These are phyloP conservation scores for Xylaria arbuscula DNA, from an alignment of 2,329 filamentous ascomycete genomes.

Conservation along the genomic window DNA sequence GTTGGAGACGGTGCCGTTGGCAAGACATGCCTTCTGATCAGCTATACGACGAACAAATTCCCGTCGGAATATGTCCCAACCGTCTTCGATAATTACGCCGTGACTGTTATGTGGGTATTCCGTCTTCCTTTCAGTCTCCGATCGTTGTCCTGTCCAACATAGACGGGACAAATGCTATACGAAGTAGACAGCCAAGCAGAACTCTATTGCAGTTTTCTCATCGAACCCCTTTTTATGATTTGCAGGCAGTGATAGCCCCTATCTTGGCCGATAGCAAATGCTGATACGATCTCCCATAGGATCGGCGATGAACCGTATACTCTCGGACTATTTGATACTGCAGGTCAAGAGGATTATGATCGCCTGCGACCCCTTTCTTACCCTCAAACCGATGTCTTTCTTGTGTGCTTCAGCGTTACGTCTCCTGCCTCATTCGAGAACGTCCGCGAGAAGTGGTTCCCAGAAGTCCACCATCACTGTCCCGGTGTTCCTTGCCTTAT, in stretches of 20 bases:
- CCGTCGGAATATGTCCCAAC: slow-evolving; percentile 99
- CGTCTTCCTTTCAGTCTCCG: slow-evolving; percentile 10
- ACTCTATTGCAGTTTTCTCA: not conserved
- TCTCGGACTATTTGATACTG: slow-evolving; percentile 96
- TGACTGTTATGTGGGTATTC: slow-evolving; percentile 92
- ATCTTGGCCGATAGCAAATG: slow-evolving; percentile 7
- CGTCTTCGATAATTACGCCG: slow-evolving; percentile 99
- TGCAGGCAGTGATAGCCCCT: slow-evolving; percentile 7
- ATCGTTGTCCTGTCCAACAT: slow-evolving; percentile 5
- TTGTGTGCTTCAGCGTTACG: slow-evolving; percentile 98
- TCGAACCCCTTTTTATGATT: not conserved
- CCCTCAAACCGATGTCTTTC: slow-evolving; percentile 97
- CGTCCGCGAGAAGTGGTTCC: slow-evolving; percentile 99
- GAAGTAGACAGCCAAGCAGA: slow-evolving; percentile 15
- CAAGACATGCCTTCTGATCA: slow-evolving; percentile 98
- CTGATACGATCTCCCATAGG: slow-evolving; percentile 64
- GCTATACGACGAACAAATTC: slow-evolving; percentile 99
- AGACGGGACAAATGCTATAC: slow-evolving; percentile 7
- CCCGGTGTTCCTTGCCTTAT: slow-evolving; percentile 97
- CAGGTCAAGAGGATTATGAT: slow-evolving; percentile 99
- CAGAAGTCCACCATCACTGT: slow-evolving; percentile 98
- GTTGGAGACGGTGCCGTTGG: slow-evolving; percentile 99
- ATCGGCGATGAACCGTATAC: slow-evolving; percentile 99
- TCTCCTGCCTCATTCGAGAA: slow-evolving; percentile 98
- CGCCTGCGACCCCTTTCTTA: slow-evolving; percentile 95